phyloP scores from a whole-genome alignment of 495 filamentous ascomycete genomes.

The Hypoxylon fuscum region DNA sequence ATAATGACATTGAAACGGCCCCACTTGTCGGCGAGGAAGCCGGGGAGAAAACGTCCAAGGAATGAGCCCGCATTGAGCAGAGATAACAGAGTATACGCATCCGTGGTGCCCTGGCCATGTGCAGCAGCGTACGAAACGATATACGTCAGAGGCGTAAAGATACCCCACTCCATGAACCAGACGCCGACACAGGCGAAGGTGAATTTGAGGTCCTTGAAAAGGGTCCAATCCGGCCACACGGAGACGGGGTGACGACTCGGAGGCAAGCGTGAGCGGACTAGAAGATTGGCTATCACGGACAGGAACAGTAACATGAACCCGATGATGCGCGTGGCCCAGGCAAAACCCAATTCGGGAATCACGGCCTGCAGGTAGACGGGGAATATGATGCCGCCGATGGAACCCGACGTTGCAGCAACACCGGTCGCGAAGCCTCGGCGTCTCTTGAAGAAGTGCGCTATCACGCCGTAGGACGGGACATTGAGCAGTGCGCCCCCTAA shows the following conservation, averaged over 20 bases:
- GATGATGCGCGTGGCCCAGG: constrained; percentile 66
- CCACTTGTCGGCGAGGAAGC: constrained; percentile 73
- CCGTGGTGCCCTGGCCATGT: constrained; percentile 58
- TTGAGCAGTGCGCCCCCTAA: constrained; percentile 66
- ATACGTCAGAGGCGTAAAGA: constrained; percentile 58
- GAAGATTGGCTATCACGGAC: constrained; percentile 60
- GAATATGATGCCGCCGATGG: constrained; percentile 69
- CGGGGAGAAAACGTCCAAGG: constrained; percentile 75
- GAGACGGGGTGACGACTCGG: constrained; percentile 44
- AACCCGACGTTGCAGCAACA: constrained; percentile 67
- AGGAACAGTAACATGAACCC: constrained; percentile 66
- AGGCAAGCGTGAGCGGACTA: constrained; percentile 63
- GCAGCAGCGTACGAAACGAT: constrained; percentile 62
- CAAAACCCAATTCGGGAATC: constrained; percentile 63
- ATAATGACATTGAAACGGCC: constrained; percentile 62
- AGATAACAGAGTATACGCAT: constrained; percentile 70
- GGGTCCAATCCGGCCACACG: constrained; percentile 59
- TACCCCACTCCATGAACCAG: constrained; percentile 62
- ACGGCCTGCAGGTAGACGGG: constrained; percentile 63
- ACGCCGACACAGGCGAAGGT: constrained; percentile 63
- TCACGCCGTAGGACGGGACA: constrained; percentile 64
- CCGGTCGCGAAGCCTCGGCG: constrained; percentile 71
- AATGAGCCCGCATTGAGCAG: constrained; percentile 66
- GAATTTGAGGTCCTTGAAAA: constrained; percentile 65
- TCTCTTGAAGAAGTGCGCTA: constrained; percentile 71